Percentiles rank a stretch among this genome's conserved stretches.
phyloP scores from a whole-genome alignment of 352 stramenopile species.

The Globisporangium spinosum region DNA sequence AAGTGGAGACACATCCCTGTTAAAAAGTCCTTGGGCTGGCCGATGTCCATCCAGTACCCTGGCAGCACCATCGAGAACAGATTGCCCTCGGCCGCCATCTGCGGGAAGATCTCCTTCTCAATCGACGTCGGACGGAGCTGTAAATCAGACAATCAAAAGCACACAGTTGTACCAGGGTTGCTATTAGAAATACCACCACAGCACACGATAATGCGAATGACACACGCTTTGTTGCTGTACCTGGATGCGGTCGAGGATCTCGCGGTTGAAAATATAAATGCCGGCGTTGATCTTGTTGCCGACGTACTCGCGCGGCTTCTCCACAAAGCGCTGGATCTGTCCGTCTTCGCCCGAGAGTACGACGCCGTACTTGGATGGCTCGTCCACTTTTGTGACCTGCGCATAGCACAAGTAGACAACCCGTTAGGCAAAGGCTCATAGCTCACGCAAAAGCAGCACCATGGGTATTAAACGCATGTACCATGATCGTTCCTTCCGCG shows the following conservation, averaged over 20 bases:
- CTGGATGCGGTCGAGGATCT: conserved; percentile 85
- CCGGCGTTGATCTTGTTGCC: conserved; percentile 90
- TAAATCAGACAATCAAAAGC: neutral
- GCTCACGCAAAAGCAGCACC: neutral
- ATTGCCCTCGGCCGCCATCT: conserved; percentile 86
- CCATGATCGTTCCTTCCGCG: conserved; percentile 78
- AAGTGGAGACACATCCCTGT: conserved; percentile 86
- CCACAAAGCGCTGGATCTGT: conserved; percentile 88
- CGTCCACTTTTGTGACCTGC: conserved; percentile 72
- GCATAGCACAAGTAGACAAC: neutral
- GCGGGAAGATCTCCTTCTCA: conserved; percentile 89
- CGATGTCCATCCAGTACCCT: conserved; percentile 91
- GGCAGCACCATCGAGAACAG: conserved; percentile 83
- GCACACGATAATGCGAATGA: neutral
- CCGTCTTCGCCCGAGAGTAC: conserved; percentile 72
- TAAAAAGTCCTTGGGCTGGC: conserved; percentile 88
- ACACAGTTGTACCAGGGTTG: neutral
- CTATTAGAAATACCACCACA: neutral
- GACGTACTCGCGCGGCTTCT: conserved; percentile 88
- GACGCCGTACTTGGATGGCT: conserved; percentile 89
- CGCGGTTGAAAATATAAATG: conserved; percentile 89
- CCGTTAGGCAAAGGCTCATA: neutral
- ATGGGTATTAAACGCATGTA: conserved; percentile 4
- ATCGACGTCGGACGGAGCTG: conserved; percentile 86
- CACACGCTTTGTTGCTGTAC: conserved; percentile 6